Conservation (phyloP, 768 basidiomycete genomes). For the Tremella yokohamensis region DNA sequence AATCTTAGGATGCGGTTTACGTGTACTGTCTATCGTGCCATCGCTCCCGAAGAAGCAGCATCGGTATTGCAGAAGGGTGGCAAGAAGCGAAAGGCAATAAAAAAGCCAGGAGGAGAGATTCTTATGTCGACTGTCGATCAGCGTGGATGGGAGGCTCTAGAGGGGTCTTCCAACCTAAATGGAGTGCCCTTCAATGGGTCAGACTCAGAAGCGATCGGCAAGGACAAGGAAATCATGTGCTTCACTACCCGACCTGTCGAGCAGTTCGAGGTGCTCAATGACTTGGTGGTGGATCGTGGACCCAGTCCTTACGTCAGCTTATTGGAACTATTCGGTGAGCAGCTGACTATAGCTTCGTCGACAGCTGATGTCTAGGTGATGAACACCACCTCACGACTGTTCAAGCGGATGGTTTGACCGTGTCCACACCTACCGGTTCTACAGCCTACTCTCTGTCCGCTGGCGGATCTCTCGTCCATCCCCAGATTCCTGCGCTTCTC, state of each 20-base stretch:
- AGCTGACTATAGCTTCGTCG: neutral
- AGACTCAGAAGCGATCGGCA: slow-evolving; percentile 48
- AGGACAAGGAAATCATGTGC: slow-evolving; percentile 97
- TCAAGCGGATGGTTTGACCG: slow-evolving; percentile 91
- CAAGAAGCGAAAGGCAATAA: slow-evolving; percentile 66
- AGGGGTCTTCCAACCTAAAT: slow-evolving; percentile 56
- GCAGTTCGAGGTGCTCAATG: slow-evolving; percentile 94
- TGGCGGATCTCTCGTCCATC: slow-evolving; percentile 94
- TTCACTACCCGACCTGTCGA: slow-evolving; percentile 92
- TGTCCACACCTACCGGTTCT: slow-evolving; percentile 94
- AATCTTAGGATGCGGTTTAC: slow-evolving; percentile 99
- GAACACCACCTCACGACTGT: slow-evolving; percentile 99
- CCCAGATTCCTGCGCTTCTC: slow-evolving; percentile 91
- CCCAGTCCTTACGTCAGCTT: slow-evolving; percentile 96
- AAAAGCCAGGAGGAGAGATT: slow-evolving; percentile 91
- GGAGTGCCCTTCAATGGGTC: slow-evolving; percentile 7
- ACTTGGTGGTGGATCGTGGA: slow-evolving; percentile 94
- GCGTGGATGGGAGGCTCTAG: slow-evolving; percentile 93
- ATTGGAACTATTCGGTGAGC: slow-evolving; percentile 90
- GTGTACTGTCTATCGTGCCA: slow-evolving; percentile 93
- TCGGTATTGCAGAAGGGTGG: slow-evolving; percentile 49
- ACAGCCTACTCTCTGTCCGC: slow-evolving; percentile 99
- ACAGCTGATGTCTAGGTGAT: slow-evolving; percentile 62
- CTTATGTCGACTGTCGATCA: slow-evolving; percentile 89
- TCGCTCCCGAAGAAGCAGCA: slow-evolving; percentile 64